A percentile compares a stretch with the other conserved stretches of the same genome.
Evolutionary conservation across 163 green algal genomes (phyloP).

Genomic region (Coccomyxa subellipsoidea): DNA sequence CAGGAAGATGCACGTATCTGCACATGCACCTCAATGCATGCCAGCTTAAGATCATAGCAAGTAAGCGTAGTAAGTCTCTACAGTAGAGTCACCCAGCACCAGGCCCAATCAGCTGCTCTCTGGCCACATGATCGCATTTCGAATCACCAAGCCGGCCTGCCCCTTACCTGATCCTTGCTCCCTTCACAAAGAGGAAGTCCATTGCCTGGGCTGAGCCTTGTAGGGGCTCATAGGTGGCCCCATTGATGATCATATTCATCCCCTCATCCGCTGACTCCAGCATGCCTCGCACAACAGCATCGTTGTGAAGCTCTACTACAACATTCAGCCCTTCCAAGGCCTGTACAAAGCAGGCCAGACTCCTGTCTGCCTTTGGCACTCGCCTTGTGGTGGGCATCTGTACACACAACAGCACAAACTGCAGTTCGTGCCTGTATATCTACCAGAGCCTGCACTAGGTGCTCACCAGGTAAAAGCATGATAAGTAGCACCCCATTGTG

Average conservation of each 20-base stretch:
- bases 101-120: too few species aligned
- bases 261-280: slow-evolving; percentile 50
- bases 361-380: not conserved
- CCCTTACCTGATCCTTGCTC: slow-evolving; percentile 2
- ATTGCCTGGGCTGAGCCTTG: not conserved
- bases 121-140: too few species aligned
- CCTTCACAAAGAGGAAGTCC: slow-evolving; percentile 1
- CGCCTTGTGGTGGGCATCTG: not conserved
- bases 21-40: not conserved
- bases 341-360: slow-evolving; percentile 42
- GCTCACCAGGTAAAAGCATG: too few species aligned
- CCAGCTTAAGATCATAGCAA: too few species aligned
- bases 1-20: slow-evolving; percentile 12
- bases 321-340: slow-evolving; percentile 43
- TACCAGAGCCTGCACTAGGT: too few species aligned
- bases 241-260: slow-evolving; percentile 46
- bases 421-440: too few species aligned
- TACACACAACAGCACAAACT: too few species aligned
- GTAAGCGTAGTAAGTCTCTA: too few species aligned
- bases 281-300: slow-evolving; percentile 48
- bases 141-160: too few species aligned
- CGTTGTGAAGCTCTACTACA: slow-evolving; percentile 62
- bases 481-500: too few species aligned
- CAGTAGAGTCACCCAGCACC: too few species aligned
- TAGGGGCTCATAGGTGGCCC: slow-evolving; percentile 4